A percentile compares a stretch with the other conserved stretches of the same genome.
phyloP scores from a whole-genome alignment of 177 flowering plant species.

The Tripterygium wilfordii region DNA sequence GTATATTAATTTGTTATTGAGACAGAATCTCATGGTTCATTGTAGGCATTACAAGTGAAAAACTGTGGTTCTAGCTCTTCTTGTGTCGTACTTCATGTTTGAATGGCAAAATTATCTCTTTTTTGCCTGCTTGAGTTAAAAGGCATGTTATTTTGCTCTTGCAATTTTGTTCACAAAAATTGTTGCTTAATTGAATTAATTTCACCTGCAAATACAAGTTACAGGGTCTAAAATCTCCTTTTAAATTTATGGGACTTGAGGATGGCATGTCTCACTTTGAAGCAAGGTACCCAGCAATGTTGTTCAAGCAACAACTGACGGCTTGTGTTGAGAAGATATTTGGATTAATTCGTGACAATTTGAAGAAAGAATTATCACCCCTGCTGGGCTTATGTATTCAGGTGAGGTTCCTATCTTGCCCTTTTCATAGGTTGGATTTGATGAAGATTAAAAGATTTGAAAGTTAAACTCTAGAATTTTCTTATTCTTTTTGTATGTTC shows the following conservation, averaged over 20 bases:
- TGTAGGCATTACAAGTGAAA: too few relatives aligned
- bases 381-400: constrained; percentile 77
- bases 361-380: constrained; percentile 90
- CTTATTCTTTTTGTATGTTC: too few relatives aligned
- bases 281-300: constrained; percentile 89
- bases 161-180: not conserved
- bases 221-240: constrained; percentile 70
- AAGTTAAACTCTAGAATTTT: too few relatives aligned
- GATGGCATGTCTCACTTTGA: constrained; percentile 64
- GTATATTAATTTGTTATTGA: too few relatives aligned
- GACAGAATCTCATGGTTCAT: too few relatives aligned
- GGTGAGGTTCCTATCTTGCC: constrained; percentile 30
- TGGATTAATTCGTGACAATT: constrained; percentile 90
- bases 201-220: constrained; percentile 2
- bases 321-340: constrained; percentile 94
- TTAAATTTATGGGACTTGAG: constrained; percentile 56
- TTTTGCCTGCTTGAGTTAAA: too few relatives aligned
- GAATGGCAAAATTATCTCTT: too few relatives aligned
- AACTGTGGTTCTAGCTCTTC: too few relatives aligned
- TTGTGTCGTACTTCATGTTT: too few relatives aligned
- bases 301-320: constrained; percentile 93
- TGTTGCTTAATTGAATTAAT: not conserved
- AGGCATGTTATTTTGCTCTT: not conserved
- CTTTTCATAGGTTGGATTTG: not conserved
- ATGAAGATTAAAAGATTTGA: too few relatives aligned